A percentile compares a stretch with the other conserved stretches of the same genome.
These are phyloP conservation scores for Eutrema yunnanense DNA, from an alignment of 345 rosid genomes.

Conservation along the genomic window DNA sequence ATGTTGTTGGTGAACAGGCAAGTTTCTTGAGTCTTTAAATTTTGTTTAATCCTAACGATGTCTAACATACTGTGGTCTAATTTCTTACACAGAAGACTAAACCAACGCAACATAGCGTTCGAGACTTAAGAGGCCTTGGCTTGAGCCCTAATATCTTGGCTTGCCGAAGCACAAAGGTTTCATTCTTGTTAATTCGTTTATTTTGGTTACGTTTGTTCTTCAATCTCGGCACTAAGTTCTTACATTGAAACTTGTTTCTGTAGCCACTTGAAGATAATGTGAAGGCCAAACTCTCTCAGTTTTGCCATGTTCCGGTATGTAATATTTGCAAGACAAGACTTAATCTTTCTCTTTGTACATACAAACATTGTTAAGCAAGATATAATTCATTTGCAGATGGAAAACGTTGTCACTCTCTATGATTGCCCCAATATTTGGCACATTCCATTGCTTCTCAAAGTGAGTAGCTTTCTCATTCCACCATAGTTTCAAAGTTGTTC, in stretches of 20 bases:
- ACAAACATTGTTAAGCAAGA: neutral
- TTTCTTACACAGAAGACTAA: slow-evolving; percentile 81
- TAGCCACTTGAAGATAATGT: slow-evolving; percentile 89
- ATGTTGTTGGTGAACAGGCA: slow-evolving; percentile 98
- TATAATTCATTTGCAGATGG: slow-evolving; percentile 43
- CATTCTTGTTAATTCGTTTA: neutral
- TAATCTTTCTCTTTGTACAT: neutral
- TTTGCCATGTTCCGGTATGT: slow-evolving; percentile 87
- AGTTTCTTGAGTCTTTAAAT: slow-evolving; percentile 5
- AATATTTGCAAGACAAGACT: neutral
- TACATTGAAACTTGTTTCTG: slow-evolving; percentile 11
- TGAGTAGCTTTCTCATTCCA: slow-evolving; percentile 31
- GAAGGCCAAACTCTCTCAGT: slow-evolving; percentile 78
- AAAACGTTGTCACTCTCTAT: slow-evolving; percentile 67
- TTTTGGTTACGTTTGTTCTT: neutral
- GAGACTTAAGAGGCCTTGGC: slow-evolving; percentile 80
- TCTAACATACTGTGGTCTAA: neutral
- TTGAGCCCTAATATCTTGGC: slow-evolving; percentile 83
- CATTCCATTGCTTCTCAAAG: slow-evolving; percentile 81
- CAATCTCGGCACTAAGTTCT: slow-evolving; percentile 8
- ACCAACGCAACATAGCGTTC: slow-evolving; percentile 96
- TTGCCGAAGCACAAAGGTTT: slow-evolving; percentile 75
- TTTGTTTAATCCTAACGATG: neutral
- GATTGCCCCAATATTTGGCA: slow-evolving; percentile 99
- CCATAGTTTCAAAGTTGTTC: neutral